These are phyloP conservation scores for Xylariaceae sp. DNA, from an alignment of 2,329 filamentous ascomycete species.

Conservation along the genomic window DNA sequence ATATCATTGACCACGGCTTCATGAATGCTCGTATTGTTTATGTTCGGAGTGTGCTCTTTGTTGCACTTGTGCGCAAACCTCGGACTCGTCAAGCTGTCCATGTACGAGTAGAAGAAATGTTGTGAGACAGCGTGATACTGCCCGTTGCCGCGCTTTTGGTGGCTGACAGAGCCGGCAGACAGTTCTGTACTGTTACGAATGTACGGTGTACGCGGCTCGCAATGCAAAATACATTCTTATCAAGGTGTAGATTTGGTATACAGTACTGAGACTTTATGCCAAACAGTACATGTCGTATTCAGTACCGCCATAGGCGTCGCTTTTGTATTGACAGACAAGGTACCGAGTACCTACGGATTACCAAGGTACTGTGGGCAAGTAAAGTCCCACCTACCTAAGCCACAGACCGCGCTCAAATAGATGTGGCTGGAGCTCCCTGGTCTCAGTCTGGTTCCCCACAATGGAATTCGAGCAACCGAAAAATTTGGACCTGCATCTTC, in stretches of 20 bases:
- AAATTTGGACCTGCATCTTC: constrained; percentile 29
- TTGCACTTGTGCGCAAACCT: not conserved
- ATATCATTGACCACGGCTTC: not conserved
- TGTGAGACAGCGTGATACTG: not conserved
- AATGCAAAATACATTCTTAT: too few relatives aligned
- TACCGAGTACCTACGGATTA: not conserved
- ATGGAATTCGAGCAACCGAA: constrained; percentile 21
- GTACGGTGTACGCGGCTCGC: too few relatives aligned
- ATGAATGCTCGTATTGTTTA: not conserved
- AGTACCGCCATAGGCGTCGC: not conserved
- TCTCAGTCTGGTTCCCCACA: constrained; percentile 14
- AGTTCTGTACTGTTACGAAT: too few relatives aligned
- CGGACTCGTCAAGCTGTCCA: not conserved
- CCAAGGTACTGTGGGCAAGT: not conserved
- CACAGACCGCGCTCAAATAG: constrained; percentile 3
- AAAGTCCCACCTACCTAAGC: not conserved
- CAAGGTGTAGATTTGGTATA: too few relatives aligned
- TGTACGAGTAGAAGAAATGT: not conserved
- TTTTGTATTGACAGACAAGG: not conserved
- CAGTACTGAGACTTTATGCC: too few relatives aligned
- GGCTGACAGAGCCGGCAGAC: not conserved
- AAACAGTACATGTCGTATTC: too few relatives aligned
- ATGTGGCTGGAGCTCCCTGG: constrained; percentile 22
- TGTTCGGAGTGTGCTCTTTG: not conserved
- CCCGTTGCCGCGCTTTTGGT: not conserved